These are phyloP conservation scores for Anisogramma anomala DNA, from an alignment of 2,329 filamentous ascomycete genomes.

Conservation along the genomic window DNA sequence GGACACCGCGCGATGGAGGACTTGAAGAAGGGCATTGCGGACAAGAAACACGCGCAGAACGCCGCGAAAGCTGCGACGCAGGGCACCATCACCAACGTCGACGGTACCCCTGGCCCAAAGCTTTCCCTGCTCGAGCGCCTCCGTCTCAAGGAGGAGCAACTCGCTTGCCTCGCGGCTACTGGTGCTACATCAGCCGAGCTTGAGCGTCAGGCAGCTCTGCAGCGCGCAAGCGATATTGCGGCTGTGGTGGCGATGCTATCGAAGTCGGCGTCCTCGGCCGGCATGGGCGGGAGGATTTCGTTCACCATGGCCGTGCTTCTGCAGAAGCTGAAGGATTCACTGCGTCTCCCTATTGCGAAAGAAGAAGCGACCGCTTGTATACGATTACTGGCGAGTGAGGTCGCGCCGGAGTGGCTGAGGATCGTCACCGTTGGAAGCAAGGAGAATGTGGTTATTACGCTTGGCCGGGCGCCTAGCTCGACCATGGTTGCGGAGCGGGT, in stretches of 20 bases:
- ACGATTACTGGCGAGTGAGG: slow-evolving; percentile 39
- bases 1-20: slow-evolving; percentile 59
- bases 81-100: slow-evolving; percentile 27
- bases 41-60: slow-evolving; percentile 37
- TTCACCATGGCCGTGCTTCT: slow-evolving; percentile 54
- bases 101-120: slow-evolving; percentile 29
- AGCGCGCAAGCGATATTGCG: slow-evolving; percentile 56
- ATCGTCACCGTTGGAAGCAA: slow-evolving; percentile 39
- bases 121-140: slow-evolving; percentile 67
- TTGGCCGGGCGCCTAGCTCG: slow-evolving; percentile 17
- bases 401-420: slow-evolving; percentile 45
- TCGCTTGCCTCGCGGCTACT: slow-evolving; percentile 29
- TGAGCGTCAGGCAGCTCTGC: slow-evolving; percentile 51
- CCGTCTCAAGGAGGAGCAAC: slow-evolving; percentile 54
- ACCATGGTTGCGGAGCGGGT: slow-evolving; percentile 17
- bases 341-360: slow-evolving; percentile 41
- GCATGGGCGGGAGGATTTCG: slow-evolving; percentile 45
- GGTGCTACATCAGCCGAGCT: slow-evolving; percentile 44
- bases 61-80: slow-evolving; percentile 18
- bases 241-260: slow-evolving; percentile 57
- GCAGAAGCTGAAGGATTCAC: slow-evolving; percentile 56
- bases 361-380: slow-evolving; percentile 42
- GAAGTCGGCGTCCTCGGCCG: slow-evolving; percentile 31
- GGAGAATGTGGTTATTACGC: slow-evolving; percentile 47
- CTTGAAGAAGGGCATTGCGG: slow-evolving; percentile 49